Evolutionary conservation across 73 alveolate genomes (phyloP).

Genomic region (Paraurostyla sp.): DNA sequence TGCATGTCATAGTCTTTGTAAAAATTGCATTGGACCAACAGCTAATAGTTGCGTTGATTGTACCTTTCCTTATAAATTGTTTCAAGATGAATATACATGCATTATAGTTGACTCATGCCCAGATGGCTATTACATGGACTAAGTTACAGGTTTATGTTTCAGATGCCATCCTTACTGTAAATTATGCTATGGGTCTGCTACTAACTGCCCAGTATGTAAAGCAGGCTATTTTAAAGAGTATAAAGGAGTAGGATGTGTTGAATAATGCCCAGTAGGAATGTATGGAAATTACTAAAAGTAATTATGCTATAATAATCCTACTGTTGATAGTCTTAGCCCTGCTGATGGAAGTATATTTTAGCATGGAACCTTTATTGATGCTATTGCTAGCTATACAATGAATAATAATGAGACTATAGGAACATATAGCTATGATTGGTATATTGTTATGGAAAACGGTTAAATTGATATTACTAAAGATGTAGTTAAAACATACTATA

Average conservation of each 20-base stretch:
- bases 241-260: slow-evolving; percentile 11
- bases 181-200: background rate
- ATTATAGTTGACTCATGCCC: background rate
- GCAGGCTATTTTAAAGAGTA: background rate
- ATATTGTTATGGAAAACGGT: background rate
- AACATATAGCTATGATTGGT: slow-evolving; percentile 7
- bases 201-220: background rate
- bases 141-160: background rate
- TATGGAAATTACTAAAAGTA: slow-evolving; percentile 6
- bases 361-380: background rate
- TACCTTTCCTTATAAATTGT: background rate
- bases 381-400: background rate
- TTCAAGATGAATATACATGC: background rate
- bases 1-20: background rate
- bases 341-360: background rate
- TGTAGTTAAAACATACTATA: background rate
- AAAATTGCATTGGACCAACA: slow-evolving; percentile 32
- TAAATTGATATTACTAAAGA: background rate
- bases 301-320: background rate
- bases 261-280: background rate
- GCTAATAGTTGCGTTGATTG: background rate
- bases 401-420: background rate
- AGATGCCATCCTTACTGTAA: background rate
- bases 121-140: background rate
- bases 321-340: background rate